A percentile compares a stretch with the other conserved stretches of the same genome.
phyloP scores from a whole-genome alignment of 2,329 filamentous ascomycete genomes.

The Ambrosiella cleistominuta region DNA sequence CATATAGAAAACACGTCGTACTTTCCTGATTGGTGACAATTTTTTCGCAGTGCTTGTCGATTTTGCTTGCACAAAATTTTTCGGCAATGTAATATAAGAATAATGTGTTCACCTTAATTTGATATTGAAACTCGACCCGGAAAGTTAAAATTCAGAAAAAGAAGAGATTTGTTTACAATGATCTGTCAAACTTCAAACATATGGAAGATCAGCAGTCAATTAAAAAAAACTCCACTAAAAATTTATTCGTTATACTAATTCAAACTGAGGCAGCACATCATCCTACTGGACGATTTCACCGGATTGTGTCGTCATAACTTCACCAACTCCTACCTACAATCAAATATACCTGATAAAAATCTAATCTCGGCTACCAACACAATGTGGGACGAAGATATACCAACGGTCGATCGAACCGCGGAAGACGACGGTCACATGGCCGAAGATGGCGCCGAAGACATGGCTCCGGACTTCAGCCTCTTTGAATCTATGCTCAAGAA shows the following conservation, averaged over 20 bases:
- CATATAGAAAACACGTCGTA: background rate
- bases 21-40: too few relatives aligned
- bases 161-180: too few relatives aligned
- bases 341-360: background rate
- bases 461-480: constrained; percentile 74
- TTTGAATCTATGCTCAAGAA: constrained; percentile 37
- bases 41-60: too few relatives aligned
- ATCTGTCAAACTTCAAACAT: too few relatives aligned
- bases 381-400: constrained; percentile 29
- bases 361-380: background rate
- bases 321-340: background rate
- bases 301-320: background rate
- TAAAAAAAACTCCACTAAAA: background rate
- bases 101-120: too few relatives aligned
- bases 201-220: too few relatives aligned
- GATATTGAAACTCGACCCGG: too few relatives aligned
- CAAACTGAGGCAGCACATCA: background rate
- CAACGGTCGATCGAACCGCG: constrained; percentile 15
- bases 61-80: too few relatives aligned
- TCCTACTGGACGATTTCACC: background rate
- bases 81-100: too few relatives aligned
- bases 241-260: constrained; percentile 4
- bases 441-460: constrained; percentile 54
- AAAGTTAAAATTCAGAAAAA: too few relatives aligned
- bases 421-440: constrained; percentile 17